Evolutionary conservation across 768 basidiomycete genomes (phyloP).

Genomic region (Phlegmacium glaucopus): DNA sequence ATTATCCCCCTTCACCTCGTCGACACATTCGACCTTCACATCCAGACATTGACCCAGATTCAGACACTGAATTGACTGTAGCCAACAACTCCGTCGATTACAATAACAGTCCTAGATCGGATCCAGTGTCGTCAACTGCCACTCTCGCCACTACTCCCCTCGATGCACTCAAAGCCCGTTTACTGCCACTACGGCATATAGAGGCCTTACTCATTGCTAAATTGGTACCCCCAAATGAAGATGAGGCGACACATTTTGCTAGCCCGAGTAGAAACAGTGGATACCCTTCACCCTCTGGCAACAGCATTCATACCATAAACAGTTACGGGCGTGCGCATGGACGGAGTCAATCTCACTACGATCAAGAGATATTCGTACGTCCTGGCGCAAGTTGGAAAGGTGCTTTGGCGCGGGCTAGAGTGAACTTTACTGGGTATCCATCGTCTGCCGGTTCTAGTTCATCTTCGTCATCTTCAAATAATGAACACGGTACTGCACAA

Average conservation of each 20-base stretch:
- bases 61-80: constrained; percentile 18
- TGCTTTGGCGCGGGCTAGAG: constrained; percentile 43
- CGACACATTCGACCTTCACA: constrained; percentile 16
- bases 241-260: constrained; percentile 44
- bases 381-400: constrained; percentile 69
- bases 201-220: constrained; percentile 68
- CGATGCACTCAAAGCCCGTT: constrained; percentile 56
- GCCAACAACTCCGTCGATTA: constrained; percentile 15
- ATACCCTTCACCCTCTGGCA: constrained; percentile 15
- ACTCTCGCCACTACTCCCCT: constrained; percentile 32
- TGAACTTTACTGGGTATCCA: constrained; percentile 24
- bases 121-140: constrained; percentile 19
- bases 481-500: constrained; percentile 17
- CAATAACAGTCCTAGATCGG: constrained; percentile 17
- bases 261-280: constrained; percentile 17
- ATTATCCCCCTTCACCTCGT: constrained; percentile 19
- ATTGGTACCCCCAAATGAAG: constrained; percentile 66
- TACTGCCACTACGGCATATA: constrained; percentile 65
- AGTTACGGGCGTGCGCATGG: constrained; percentile 12
- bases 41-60: constrained; percentile 21
- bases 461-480: constrained; percentile 6
- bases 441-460: constrained; percentile 8
- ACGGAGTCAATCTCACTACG: constrained; percentile 18
- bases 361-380: constrained; percentile 57
- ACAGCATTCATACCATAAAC: not conserved